phyloP scores from a whole-genome alignment of 176 grass and related monocot species.

The Aegilops sharonensis region DNA sequence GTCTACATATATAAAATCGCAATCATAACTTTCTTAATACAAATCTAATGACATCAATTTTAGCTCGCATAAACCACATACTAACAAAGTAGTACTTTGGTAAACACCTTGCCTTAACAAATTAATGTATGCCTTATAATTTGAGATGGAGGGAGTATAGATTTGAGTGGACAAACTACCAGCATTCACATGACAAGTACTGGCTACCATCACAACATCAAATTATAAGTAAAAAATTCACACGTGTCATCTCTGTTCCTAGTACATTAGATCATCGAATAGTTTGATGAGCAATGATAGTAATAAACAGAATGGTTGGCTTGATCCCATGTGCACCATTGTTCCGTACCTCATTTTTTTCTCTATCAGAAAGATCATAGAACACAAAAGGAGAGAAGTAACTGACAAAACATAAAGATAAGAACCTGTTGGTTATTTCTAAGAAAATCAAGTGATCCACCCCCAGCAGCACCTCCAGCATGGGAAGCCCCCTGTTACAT shows the following conservation, averaged over 20 bases:
- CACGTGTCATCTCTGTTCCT: neutral
- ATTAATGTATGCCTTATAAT: neutral
- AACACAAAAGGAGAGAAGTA: neutral
- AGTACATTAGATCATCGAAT: neutral
- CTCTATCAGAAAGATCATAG: neutral
- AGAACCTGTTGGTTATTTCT: conserved; percentile 78
- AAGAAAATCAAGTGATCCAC: conserved; percentile 84
- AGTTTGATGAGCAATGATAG: neutral
- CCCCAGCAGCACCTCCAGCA: conserved; percentile 60
- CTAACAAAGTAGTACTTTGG: neutral
- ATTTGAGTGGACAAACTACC: neutral
- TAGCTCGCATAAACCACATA: neutral
- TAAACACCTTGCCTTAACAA: neutral
- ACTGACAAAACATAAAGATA: conserved; percentile 22
- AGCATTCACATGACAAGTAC: neutral
- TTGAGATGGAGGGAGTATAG: neutral
- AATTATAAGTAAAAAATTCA: neutral
- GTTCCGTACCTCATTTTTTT: neutral
- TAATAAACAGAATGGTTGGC: neutral
- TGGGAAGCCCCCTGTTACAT: conserved; percentile 51
- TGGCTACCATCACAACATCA: neutral
- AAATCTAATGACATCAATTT: neutral
- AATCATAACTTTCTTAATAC: neutral
- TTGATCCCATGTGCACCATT: neutral
- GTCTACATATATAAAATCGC: neutral